Evolutionary conservation across 305 asterid genomes (phyloP).

Genomic region (Fraxinus baroniana): DNA sequence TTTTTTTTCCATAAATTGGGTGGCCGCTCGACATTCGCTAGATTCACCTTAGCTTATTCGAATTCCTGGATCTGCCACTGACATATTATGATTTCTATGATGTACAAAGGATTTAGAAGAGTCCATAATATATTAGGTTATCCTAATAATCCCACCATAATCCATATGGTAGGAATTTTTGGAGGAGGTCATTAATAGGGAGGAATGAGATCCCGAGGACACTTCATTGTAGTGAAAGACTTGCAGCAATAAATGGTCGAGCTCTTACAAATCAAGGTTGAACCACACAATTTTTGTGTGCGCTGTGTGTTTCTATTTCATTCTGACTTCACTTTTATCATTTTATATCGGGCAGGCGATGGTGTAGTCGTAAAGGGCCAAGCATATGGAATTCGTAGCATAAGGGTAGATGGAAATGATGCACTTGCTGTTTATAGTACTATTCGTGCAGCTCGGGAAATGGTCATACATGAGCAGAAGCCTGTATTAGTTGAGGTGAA

Average conservation of each 20-base stretch:
- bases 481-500: constrained; percentile 86
- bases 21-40: too few relatives aligned
- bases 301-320: not conserved
- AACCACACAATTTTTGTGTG: not conserved
- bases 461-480: constrained; percentile 61
- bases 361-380: constrained; percentile 80
- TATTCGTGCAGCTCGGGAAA: constrained; percentile 69
- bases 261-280: not conserved
- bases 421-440: constrained; percentile 72
- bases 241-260: not conserved
- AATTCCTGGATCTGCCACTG: too few relatives aligned
- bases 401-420: constrained; percentile 91
- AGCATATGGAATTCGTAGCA: constrained; percentile 76
- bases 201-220: not conserved
- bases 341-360: constrained; percentile 54
- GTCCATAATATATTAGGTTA: not conserved
- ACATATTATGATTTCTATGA: not conserved
- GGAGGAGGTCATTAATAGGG: not conserved
- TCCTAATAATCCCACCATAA: not conserved
- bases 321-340: not conserved
- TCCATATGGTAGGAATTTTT: not conserved
- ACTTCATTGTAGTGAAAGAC: not conserved
- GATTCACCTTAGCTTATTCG: too few relatives aligned
- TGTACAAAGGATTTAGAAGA: not conserved
- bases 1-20: too few relatives aligned